A percentile compares a stretch with the other conserved stretches of the same genome.
phyloP scores from a whole-genome alignment of 768 basidiomycete species.

The Tulasnella calospora region DNA sequence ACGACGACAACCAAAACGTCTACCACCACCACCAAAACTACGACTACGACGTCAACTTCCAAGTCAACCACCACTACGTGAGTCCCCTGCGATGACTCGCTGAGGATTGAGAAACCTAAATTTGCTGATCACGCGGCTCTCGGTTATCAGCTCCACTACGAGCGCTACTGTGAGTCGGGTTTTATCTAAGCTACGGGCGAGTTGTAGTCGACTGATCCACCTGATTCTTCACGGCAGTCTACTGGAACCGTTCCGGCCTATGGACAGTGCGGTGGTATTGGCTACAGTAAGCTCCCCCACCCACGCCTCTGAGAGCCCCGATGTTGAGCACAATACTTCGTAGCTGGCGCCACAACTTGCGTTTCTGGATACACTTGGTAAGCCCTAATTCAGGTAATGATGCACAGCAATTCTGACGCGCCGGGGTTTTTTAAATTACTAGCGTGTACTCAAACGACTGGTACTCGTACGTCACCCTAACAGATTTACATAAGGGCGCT shows the following conservation, averaged over 20 bases:
- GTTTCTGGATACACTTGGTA: not conserved
- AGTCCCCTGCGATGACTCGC: no score
- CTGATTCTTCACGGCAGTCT: not conserved
- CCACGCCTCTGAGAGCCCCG: not conserved
- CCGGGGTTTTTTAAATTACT: not conserved
- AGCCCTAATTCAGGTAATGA: not conserved
- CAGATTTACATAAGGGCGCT: not conserved
- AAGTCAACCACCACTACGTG: conserved; percentile 3
- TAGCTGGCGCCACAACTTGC: not conserved
- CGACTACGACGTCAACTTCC: not conserved
- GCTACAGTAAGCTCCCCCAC: not conserved
- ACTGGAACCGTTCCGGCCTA: conserved; percentile 14
- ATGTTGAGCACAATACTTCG: not conserved
- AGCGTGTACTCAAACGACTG: not conserved
- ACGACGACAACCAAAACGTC: conserved; percentile 7
- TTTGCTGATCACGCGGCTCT: not conserved
- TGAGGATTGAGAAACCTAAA: no score
- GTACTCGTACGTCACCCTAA: not conserved
- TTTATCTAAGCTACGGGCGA: no score
- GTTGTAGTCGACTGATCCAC: not conserved
- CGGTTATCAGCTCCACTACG: not conserved
- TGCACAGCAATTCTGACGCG: not conserved
- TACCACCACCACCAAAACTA: not conserved
- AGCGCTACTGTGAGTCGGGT: not conserved
- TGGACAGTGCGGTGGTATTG: conserved; percentile 6